A percentile compares a stretch with the other conserved stretches of the same genome.
Evolutionary conservation across 1,284 basidiomycete genomes (phyloP).

Genomic region (Ustilago esculenta): DNA sequence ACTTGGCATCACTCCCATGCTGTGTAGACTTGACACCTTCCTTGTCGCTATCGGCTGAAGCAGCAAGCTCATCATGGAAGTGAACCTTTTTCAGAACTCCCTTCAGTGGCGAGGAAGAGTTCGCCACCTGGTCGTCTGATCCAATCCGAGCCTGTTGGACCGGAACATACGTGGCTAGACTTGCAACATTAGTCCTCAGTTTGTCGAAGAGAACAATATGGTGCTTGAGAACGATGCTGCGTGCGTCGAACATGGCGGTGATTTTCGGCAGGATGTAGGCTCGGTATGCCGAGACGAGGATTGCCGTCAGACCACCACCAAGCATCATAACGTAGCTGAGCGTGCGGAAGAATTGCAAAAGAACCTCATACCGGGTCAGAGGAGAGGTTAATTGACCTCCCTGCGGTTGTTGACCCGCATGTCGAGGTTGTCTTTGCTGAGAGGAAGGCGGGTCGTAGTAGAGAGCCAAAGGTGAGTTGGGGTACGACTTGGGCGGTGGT

Average conservation of each 20-base stretch:
- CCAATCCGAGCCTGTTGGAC: constrained; percentile 11
- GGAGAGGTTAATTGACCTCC: constrained; percentile 18
- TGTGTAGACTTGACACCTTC: constrained; percentile 37
- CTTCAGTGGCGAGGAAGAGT: constrained; percentile 15
- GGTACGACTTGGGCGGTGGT: constrained; percentile 52
- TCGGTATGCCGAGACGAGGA: constrained; percentile 54
- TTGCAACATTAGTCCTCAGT: constrained; percentile 25
- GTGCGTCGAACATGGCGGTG: constrained; percentile 52
- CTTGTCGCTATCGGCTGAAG: constrained; percentile 18
- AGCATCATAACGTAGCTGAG: constrained; percentile 59
- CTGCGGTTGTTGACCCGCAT: neutral
- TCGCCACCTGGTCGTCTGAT: neutral
- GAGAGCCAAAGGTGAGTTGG: constrained; percentile 58
- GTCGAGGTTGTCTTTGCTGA: neutral
- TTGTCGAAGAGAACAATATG: constrained; percentile 52
- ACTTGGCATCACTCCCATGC: constrained; percentile 10
- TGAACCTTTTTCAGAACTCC: constrained; percentile 56
- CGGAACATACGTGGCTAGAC: constrained; percentile 34
- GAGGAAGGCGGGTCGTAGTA: constrained; percentile 48
- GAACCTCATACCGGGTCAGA: constrained; percentile 55
- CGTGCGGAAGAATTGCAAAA: constrained; percentile 58
- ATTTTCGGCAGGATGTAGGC: constrained; percentile 57
- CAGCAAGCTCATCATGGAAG: constrained; percentile 47
- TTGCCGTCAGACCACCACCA: constrained; percentile 54
- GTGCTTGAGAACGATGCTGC: constrained; percentile 50